A percentile compares a stretch with the other conserved stretches of the same genome.
phyloP scores from a whole-genome alignment of 192 early-diverging fungal species.

The Spizellomyces punctatus region DNA sequence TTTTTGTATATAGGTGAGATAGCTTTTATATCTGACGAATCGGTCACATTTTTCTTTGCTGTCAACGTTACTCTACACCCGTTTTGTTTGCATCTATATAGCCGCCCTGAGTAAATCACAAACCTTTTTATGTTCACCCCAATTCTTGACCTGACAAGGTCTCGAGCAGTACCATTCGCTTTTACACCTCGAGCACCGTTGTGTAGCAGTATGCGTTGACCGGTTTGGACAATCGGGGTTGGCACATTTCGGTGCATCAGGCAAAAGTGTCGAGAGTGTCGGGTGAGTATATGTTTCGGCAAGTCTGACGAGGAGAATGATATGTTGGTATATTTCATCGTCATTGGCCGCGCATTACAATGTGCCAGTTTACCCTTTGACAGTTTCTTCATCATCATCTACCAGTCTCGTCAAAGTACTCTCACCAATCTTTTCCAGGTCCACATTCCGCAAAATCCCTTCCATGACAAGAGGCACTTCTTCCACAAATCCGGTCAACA shows the following conservation, averaged over 20 bases:
- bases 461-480: slow-evolving; percentile 23
- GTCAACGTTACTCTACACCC: no score
- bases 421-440: background rate
- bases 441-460: background rate
- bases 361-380: slow-evolving; percentile 4
- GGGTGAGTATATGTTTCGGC: slow-evolving; percentile 27
- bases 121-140: slow-evolving; percentile 22
- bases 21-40: no score
- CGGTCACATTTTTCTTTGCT: no score
- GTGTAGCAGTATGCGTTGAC: slow-evolving; percentile 31
- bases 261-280: slow-evolving; percentile 15
- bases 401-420: background rate
- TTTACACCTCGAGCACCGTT: slow-evolving; percentile 55
- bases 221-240: slow-evolving; percentile 23
- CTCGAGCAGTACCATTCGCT: slow-evolving; percentile 58
- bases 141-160: slow-evolving; percentile 22
- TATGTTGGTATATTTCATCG: background rate
- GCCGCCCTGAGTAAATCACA: slow-evolving; percentile 17
- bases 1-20: no score
- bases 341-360: background rate
- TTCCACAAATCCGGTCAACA: slow-evolving; percentile 26
- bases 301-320: background rate
- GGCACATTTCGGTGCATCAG: slow-evolving; percentile 16
- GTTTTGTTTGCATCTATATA: background rate
- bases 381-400: slow-evolving; percentile 17